Evolutionary conservation across 2,329 filamentous ascomycete genomes (phyloP).

Genomic region (Fusarium albosuccineum): DNA sequence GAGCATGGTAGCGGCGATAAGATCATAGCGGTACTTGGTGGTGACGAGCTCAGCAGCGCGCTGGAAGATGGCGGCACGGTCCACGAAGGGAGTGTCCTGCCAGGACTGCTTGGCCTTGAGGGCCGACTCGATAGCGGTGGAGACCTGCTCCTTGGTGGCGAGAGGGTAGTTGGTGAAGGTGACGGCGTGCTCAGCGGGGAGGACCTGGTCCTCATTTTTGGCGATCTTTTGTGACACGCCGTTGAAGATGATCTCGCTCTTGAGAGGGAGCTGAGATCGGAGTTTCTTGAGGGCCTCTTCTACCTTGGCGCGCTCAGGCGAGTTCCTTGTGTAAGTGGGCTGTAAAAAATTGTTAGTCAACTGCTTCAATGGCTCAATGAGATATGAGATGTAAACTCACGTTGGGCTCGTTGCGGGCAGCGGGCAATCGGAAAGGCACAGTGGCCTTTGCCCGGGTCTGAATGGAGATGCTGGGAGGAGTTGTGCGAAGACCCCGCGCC

Average conservation of each 20-base stretch:
- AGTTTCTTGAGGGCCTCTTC: slow-evolving; percentile 49
- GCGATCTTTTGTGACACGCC: slow-evolving; percentile 46
- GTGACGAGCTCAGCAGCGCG: slow-evolving; percentile 93
- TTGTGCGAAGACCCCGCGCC: slow-evolving; percentile 26
- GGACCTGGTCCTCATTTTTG: slow-evolving; percentile 47
- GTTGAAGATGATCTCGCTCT: slow-evolving; percentile 50
- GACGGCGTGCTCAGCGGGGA: slow-evolving; percentile 52
- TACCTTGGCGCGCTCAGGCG: slow-evolving; percentile 48
- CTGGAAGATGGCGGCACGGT: slow-evolving; percentile 92
- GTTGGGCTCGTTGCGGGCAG: slow-evolving; percentile 51
- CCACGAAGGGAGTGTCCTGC: slow-evolving; percentile 88
- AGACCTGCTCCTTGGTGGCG: slow-evolving; percentile 50
- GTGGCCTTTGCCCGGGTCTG: slow-evolving; percentile 46
- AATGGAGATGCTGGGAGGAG: slow-evolving; percentile 21
- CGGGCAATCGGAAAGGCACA: slow-evolving; percentile 49
- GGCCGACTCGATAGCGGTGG: slow-evolving; percentile 81
- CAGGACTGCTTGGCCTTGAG: slow-evolving; percentile 84
- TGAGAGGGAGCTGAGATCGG: slow-evolving; percentile 48
- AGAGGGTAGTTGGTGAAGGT: slow-evolving; percentile 53
- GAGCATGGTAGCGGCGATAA: slow-evolving; percentile 95
- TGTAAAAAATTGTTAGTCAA: slow-evolving; percentile 14
- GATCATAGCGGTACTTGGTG: slow-evolving; percentile 93
- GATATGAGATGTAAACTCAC: slow-evolving; percentile 28
- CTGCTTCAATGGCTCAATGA: fast-evolving
- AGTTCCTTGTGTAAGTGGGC: slow-evolving; percentile 49